Conservation (phyloP, 2,329 filamentous ascomycete genomes). For the Pseudogymnoascus pannorum region DNA sequence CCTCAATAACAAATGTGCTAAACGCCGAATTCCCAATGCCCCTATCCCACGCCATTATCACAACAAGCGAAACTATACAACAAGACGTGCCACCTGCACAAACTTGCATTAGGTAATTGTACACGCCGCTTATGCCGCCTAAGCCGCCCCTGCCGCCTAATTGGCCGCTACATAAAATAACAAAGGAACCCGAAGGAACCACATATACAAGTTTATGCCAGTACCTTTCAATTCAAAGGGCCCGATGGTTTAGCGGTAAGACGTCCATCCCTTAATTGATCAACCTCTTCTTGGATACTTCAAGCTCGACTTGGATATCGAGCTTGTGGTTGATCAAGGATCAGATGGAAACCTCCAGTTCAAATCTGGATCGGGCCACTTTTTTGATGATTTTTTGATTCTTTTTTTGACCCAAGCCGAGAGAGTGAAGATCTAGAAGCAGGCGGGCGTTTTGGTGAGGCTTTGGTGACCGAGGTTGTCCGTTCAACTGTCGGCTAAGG, state of each 20-base stretch:
- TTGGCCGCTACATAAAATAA: not conserved
- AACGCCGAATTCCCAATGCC: not conserved
- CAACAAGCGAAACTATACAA: not conserved
- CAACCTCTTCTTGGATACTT: not conserved
- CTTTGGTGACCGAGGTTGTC: not conserved
- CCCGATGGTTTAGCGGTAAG: constrained; percentile 3
- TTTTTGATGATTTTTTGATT: not conserved
- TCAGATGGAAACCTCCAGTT: not conserved
- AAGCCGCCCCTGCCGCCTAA: not conserved
- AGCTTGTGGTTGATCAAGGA: not conserved
- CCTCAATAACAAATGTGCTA: not conserved
- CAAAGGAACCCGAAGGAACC: not conserved
- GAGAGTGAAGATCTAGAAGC: not conserved
- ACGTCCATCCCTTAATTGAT: not conserved
- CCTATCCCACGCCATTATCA: not conserved
- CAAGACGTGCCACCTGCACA: not conserved
- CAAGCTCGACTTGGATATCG: not conserved
- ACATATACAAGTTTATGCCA: not conserved
- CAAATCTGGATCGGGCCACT: not conserved
- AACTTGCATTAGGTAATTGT: not conserved
- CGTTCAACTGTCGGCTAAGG: not conserved
- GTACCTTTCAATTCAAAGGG: not conserved
- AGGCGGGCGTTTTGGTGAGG: not conserved
- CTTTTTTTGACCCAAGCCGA: not conserved
- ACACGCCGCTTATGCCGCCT: not conserved